Evolutionary conservation across 345 rosid genomes (phyloP).

Genomic region (Abelmoschus esculentus): DNA sequence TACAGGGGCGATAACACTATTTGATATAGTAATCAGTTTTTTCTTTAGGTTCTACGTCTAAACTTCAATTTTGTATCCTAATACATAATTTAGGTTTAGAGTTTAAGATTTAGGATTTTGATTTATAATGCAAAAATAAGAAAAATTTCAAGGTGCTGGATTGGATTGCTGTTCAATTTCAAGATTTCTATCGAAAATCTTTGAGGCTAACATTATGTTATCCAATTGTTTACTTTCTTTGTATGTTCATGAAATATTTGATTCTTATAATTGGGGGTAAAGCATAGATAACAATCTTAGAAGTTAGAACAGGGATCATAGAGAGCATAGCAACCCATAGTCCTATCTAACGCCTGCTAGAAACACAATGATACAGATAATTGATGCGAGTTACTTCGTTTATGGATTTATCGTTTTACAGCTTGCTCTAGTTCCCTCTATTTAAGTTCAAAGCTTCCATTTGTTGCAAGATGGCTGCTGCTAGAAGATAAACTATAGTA

Average conservation of each 20-base stretch:
- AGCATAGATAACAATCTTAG: slow-evolving; percentile 1
- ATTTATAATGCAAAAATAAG: not conserved
- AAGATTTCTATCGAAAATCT: not conserved
- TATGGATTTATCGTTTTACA: not conserved
- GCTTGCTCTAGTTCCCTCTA: not conserved
- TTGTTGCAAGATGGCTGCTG: slow-evolving; percentile 30
- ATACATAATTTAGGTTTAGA: not conserved
- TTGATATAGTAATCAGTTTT: not conserved
- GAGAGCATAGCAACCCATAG: not conserved
- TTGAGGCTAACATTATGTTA: too few species aligned
- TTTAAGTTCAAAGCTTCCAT: not conserved
- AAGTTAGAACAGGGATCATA: not conserved
- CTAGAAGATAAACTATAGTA: slow-evolving; percentile 34
- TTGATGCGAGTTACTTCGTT: not conserved
- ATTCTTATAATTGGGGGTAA: not conserved
- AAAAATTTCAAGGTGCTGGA: not conserved
- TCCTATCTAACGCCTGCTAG: not conserved
- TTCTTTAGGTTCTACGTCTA: not conserved
- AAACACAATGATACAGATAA: not conserved
- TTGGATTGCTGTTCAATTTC: not conserved
- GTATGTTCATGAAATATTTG: too few species aligned
- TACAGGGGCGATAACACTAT: not conserved
- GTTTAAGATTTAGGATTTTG: not conserved
- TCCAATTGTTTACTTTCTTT: too few species aligned
- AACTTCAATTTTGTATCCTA: not conserved